Evolutionary conservation across 2,329 filamentous ascomycete species (phyloP).

Genomic region (Trichophyton mentagrophytes): DNA sequence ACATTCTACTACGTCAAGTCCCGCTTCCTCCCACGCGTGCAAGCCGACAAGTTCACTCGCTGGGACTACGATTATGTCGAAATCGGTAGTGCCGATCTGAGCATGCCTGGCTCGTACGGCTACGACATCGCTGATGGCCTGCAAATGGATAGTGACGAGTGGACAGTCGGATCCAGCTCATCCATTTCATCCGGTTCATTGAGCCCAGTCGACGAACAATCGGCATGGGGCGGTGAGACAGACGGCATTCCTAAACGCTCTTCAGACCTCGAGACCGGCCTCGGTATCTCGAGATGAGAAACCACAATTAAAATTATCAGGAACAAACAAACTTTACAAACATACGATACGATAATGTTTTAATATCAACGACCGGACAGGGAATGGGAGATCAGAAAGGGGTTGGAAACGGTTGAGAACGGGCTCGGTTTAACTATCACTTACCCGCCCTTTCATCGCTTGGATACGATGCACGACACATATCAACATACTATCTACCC

Average conservation of each 20-base stretch:
- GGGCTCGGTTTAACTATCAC: neutral
- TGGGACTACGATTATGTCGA: slow-evolving; percentile 97
- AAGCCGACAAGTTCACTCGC: slow-evolving; percentile 71
- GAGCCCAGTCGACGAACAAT: slow-evolving; percentile 49
- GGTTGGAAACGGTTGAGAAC: slow-evolving; percentile 17
- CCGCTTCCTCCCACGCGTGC: slow-evolving; percentile 68
- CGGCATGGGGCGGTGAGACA: slow-evolving; percentile 30
- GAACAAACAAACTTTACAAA: neutral
- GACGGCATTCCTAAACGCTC: slow-evolving; percentile 20
- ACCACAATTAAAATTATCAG: neutral
- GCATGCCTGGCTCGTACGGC: slow-evolving; percentile 34
- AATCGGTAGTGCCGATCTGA: slow-evolving; percentile 48
- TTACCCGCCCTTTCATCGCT: neutral
- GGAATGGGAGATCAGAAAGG: neutral
- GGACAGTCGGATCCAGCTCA: slow-evolving; percentile 77
- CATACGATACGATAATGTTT: neutral
- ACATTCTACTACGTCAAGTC: slow-evolving; percentile 73
- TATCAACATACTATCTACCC: neutral
- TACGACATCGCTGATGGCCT: slow-evolving; percentile 44
- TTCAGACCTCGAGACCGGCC: slow-evolving; percentile 29
- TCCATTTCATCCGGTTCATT: slow-evolving; percentile 54
- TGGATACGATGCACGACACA: neutral
- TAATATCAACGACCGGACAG: neutral
- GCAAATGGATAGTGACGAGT: slow-evolving; percentile 65
- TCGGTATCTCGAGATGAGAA: slow-evolving; percentile 16